Percentiles rank a stretch among this genome's conserved stretches.
Conservation (phyloP, 371 early-diverging fungal species). For the Parasitella parasitica region DNA sequence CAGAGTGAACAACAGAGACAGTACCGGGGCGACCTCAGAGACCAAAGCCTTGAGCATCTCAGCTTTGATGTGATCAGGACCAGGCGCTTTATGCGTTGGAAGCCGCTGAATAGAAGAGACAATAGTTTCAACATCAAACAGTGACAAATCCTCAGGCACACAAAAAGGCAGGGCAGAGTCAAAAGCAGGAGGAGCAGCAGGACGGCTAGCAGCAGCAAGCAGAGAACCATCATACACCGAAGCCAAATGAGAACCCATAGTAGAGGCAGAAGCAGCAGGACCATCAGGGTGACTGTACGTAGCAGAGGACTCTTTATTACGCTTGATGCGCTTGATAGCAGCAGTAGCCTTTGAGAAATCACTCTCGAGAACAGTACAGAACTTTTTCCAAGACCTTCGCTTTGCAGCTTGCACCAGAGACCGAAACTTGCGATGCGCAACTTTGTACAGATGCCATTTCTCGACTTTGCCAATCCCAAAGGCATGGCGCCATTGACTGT, state of each 20-base stretch:
- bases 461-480: not conserved
- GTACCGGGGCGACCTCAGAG: not conserved
- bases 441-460: not conserved
- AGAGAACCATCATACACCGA: slow-evolving; percentile 11
- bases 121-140: not conserved
- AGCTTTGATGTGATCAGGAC: slow-evolving; percentile 23
- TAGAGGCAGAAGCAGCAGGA: slow-evolving; percentile 1
- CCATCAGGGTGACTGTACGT: slow-evolving; percentile 17
- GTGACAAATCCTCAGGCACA: not conserved
- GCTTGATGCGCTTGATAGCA: not conserved
- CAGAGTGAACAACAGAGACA: slow-evolving; percentile 8
- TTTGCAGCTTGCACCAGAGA: not conserved
- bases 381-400: not conserved
- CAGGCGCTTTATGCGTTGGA: slow-evolving; percentile 16
- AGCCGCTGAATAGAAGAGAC: not conserved
- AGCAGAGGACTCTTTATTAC: not conserved
- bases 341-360: not conserved
- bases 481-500: slow-evolving; percentile 9
- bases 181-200: not conserved
- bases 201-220: not conserved
- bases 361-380: not conserved
- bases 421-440: not conserved
- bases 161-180: not conserved
- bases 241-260: slow-evolving; percentile 13
- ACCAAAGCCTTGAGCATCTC: slow-evolving; percentile 28